phyloP scores from a whole-genome alignment of 2,329 filamentous ascomycete species.

The Conoideocrella luteorostrata region DNA sequence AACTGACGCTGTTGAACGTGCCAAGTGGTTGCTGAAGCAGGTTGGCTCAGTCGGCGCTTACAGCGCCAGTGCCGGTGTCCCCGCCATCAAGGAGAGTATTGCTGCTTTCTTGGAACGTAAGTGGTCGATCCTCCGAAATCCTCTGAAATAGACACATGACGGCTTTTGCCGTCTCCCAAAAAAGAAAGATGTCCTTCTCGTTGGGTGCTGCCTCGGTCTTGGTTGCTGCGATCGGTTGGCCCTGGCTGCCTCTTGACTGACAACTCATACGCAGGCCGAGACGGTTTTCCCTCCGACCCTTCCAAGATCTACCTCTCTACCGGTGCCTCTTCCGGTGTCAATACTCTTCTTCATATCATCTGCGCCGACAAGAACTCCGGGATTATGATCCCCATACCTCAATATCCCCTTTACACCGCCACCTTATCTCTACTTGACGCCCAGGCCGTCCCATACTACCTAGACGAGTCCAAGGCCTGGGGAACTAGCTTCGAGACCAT shows the following conservation, averaged over 20 bases:
- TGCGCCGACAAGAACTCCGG: constrained; percentile 72
- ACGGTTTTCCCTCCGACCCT: constrained; percentile 78
- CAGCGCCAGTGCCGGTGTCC: constrained; percentile 85
- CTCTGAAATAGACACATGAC: no score
- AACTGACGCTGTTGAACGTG: constrained; percentile 79
- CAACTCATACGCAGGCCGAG: constrained; percentile 67
- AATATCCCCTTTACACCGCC: constrained; percentile 96
- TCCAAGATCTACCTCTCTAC: constrained; percentile 83
- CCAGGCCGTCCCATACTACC: constrained; percentile 83
- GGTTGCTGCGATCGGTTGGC: no score
- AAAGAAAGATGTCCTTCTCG: no score
- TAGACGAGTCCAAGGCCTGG: constrained; percentile 83
- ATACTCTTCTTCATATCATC: constrained; percentile 85
- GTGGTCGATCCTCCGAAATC: no score
- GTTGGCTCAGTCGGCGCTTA: constrained; percentile 93
- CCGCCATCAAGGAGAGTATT: constrained; percentile 80
- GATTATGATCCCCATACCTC: constrained; percentile 89
- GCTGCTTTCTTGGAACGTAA: constrained; percentile 85
- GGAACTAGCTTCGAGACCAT: constrained; percentile 80
- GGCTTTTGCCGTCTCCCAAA: no score
- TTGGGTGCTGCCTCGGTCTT: no score
- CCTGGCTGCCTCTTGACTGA: no score
- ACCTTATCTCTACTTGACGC: constrained; percentile 82
- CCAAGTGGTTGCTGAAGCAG: constrained; percentile 70
- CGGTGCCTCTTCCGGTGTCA: constrained; percentile 90